Conservation (phyloP, 192 early-diverging fungal genomes). For the Lunasporangiospora selenospora region DNA sequence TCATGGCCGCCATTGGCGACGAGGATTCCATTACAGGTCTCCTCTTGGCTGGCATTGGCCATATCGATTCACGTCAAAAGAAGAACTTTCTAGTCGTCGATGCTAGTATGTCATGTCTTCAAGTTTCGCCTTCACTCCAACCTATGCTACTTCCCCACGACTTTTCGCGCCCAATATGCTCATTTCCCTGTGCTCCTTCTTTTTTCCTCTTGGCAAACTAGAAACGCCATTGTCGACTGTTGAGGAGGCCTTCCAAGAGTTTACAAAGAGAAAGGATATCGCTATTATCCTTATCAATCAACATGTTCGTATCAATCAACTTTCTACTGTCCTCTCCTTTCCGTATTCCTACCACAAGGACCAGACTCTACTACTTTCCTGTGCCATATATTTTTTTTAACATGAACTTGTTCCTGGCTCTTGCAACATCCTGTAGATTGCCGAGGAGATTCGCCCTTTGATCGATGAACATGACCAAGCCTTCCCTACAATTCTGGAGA, state of each 20-base stretch:
- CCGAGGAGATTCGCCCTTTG: slow-evolving; percentile 88
- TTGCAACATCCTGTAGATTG: slow-evolving; percentile 66
- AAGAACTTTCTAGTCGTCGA: slow-evolving; percentile 98
- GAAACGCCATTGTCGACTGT: slow-evolving; percentile 76
- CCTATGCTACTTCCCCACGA: too few species aligned
- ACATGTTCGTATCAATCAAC: slow-evolving; percentile 80
- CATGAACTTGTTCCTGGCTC: neutral
- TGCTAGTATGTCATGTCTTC: slow-evolving; percentile 68
- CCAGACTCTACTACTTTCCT: neutral
- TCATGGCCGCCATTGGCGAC: slow-evolving; percentile 72
- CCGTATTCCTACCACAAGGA: neutral
- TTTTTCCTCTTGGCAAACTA: slow-evolving; percentile 25
- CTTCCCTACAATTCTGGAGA: slow-evolving; percentile 98
- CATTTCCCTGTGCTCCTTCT: neutral
- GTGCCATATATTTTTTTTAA: slow-evolving; percentile 10
- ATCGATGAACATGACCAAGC: slow-evolving; percentile 91
- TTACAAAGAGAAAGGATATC: slow-evolving; percentile 94
- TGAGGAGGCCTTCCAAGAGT: slow-evolving; percentile 85
- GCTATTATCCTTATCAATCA: slow-evolving; percentile 99
- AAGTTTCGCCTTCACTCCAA: neutral
- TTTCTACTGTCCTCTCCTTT: neutral
- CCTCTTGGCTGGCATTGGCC: slow-evolving; percentile 96
- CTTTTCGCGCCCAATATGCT: too few species aligned
- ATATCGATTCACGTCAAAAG: slow-evolving; percentile 91
- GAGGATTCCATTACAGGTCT: slow-evolving; percentile 96